Evolutionary conservation across 1,139 yeast genomes (phyloP).

Genomic region (Zygosaccharomyces pseudobailii): DNA sequence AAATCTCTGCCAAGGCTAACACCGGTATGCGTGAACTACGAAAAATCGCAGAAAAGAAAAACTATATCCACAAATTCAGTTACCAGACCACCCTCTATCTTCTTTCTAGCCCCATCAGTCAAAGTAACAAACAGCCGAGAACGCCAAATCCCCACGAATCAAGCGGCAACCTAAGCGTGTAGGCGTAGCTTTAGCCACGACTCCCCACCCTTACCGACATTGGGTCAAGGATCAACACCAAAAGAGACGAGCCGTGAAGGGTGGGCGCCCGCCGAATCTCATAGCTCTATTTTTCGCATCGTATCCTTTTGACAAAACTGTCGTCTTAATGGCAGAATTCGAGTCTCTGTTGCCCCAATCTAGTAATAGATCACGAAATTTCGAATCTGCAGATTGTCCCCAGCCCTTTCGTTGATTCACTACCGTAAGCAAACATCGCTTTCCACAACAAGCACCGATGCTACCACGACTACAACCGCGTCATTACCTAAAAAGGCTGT

Average conservation of each 20-base stretch:
- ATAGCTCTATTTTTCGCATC: slow-evolving; percentile 1
- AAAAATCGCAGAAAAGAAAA: slow-evolving; percentile 7
- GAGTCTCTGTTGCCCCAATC: background rate
- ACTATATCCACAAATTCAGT: slow-evolving; percentile 1
- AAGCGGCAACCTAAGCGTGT: background rate
- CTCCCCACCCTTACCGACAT: background rate
- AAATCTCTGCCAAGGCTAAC: slow-evolving; percentile 1
- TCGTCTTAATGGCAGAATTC: background rate
- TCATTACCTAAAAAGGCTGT: background rate
- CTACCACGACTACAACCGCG: slow-evolving; percentile 1
- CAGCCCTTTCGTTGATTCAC: background rate
- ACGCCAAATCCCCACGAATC: slow-evolving; percentile 8
- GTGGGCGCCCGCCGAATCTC: background rate
- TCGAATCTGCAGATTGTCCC: background rate
- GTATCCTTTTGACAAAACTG: background rate
- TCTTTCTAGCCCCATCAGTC: slow-evolving; percentile 4
- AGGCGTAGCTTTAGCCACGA: background rate
- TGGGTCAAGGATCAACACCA: slow-evolving; percentile 1
- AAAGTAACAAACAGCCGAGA: slow-evolving; percentile 4
- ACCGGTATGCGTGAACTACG: slow-evolving; percentile 7
- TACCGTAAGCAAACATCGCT: slow-evolving; percentile 1
- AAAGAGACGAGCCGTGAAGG: slow-evolving; percentile 1
- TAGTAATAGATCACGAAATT: slow-evolving; percentile 3
- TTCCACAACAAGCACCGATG: slow-evolving; percentile 1
- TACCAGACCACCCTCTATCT: background rate